Conservation (phyloP, 176 grass and related monocot species). For the Bromus sterilis region DNA sequence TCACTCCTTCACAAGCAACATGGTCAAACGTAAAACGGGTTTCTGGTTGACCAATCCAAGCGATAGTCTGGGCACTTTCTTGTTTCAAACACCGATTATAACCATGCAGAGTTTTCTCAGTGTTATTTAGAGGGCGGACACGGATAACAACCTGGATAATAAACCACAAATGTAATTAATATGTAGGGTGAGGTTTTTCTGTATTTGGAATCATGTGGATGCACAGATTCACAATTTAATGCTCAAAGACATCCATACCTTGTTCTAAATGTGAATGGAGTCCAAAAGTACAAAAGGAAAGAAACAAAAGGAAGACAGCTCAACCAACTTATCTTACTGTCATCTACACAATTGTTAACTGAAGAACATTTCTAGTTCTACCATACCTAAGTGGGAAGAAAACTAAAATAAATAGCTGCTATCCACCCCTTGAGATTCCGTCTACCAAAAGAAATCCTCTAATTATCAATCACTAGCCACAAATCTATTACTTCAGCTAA, state of each 20-base stretch:
- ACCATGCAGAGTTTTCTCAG: constrained; percentile 51
- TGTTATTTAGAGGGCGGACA: constrained; percentile 69
- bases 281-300: neutral
- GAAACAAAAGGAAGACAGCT: neutral
- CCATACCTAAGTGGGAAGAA: neutral
- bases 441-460: neutral
- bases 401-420: neutral
- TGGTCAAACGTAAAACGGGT: constrained; percentile 86
- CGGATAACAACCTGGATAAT: constrained; percentile 79
- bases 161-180: constrained; percentile 19
- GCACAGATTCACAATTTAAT: neutral
- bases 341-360: neutral
- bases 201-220: neutral
- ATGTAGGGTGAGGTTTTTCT: neutral
- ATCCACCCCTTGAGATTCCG: too few relatives aligned
- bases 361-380: neutral
- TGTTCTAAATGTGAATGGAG: neutral
- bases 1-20: constrained; percentile 90
- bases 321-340: neutral
- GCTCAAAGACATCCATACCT: neutral
- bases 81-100: constrained; percentile 89
- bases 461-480: neutral
- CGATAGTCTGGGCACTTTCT: constrained; percentile 67
- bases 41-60: constrained; percentile 93
- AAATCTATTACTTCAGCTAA: neutral